Evolutionary conservation across 176 grass and related monocot genomes (phyloP), one percentile per base, ranked within the genome.

Genomic region (Rhynchospora tenuis): DNA sequence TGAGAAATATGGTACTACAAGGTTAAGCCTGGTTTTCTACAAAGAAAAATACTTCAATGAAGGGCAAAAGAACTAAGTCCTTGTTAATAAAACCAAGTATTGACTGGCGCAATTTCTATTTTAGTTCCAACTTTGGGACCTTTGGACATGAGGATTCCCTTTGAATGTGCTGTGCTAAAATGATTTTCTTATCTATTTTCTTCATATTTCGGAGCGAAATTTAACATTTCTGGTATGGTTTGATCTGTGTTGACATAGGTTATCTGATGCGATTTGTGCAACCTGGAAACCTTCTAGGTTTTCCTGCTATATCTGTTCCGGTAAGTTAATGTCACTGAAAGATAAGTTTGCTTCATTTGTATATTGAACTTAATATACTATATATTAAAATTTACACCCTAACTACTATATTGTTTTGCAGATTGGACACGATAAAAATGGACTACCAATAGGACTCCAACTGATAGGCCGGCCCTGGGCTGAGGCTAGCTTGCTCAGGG

Each of bases 391-490:
- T 67, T 84, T 24, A 84, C 48, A 23, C n/a, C 69, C 8, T 59
- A 50, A 23, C 59, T 23, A 42, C 62, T 85, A 2, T 61, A 71
- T 33, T 78, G 16, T 78, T 75, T 13, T 54, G 5, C 91, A 98
- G 96, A 92, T 95, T 44, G 96, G 96, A 26, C 91, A 99, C 88
- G 96, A 99, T 86, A 93, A 86, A 71, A 84, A 90, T 71, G 96
- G 93, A 9, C 91, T 99, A 70, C 96, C 96, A 24, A 99, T 99
- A 33, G 96, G 93, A 65, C 77, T 99, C 87, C 96, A 99, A 59
- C 58, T 99, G 86, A 99, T 99, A 86, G 96, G 96, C 7, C 93
- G 93, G 26, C 96, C 96, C 75, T 99, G 93, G 96, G 91, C 88
- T 20, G 96, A 99, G 80, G 96, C 96, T 78, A 99, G 77, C 86